Conservation (phyloP, 352 stramenopile genomes). For the Halophytophthora polymorphica region DNA sequence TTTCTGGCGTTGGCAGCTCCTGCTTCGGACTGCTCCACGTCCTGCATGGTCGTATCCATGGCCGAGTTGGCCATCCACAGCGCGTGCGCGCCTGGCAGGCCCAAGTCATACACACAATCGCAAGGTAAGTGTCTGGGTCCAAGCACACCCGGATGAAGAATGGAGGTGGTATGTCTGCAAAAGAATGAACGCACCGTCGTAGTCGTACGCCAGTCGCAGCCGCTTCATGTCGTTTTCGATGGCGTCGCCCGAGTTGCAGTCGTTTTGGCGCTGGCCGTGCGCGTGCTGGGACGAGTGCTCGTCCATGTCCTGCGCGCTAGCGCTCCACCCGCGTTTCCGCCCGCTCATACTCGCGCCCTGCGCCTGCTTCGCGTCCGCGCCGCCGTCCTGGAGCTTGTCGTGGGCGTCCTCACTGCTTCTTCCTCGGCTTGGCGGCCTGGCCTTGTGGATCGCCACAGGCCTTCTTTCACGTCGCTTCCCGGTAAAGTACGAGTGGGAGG, state of each 20-base stretch:
- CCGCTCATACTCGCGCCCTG: slow-evolving; percentile 3
- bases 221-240: slow-evolving; percentile 78
- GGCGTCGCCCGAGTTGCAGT: slow-evolving; percentile 25
- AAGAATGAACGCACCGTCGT: slow-evolving; percentile 26
- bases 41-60: slow-evolving; percentile 24
- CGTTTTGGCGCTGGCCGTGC: neutral
- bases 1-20: slow-evolving; percentile 8
- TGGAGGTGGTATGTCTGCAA: neutral
- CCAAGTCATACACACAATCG: too few species aligned
- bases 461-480: too few species aligned
- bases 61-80: slow-evolving; percentile 12
- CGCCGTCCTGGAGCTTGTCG: neutral
- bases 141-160: slow-evolving; percentile 1
- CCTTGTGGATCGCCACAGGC: too few species aligned
- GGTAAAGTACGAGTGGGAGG: too few species aligned
- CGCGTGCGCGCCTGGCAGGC: neutral
- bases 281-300: neutral
- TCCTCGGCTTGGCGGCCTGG: neutral
- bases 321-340: slow-evolving; percentile 40
- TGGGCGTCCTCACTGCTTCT: neutral
- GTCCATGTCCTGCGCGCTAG: neutral
- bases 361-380: slow-evolving; percentile 4
- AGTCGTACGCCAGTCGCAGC: slow-evolving; percentile 65
- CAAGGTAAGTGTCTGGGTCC: too few species aligned
- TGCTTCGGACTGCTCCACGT: neutral